Evolutionary conservation across 768 basidiomycete species (phyloP), one percentile per base, ranked within the genome.

Genomic region (Lactifluus subvellereus): DNA sequence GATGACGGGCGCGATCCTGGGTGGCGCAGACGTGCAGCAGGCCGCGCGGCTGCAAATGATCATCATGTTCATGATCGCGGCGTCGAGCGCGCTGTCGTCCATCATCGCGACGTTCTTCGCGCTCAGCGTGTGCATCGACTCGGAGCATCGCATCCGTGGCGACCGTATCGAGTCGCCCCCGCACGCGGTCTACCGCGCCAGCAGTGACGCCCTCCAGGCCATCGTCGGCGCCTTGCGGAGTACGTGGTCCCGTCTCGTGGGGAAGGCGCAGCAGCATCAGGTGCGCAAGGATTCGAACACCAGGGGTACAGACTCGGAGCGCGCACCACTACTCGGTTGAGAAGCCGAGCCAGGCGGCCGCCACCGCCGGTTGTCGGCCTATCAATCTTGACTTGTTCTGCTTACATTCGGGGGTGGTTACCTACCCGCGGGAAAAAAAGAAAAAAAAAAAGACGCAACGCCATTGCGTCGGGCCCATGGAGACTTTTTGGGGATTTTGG

Each of bases 1-100:
- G 90, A 92, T 94, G 89, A 91, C 89, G 0, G 93, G 93, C 67
- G 90, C 93, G 5, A 87, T 95, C 64, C 84, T 94, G 13, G 94
- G 90, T 13, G 93, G 92, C 0, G 83, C 89, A 11, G 86, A 87
- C 35, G 89, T 94, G 47, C 80, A 90, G 20, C 91, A 92, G 73
- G 94, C 93, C 0, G 90, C 90, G 2, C 84, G 85, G 56, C 76
- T 94, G 16, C 94, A 94, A 69, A 94, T 94, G 87, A 85, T 95
- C 61, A 91, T 95, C 75, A 90, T 94, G 85, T 94, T 95, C 74
- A 90, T 94, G 88, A 91, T 94, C 50, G 85, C 86, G 3, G 85
- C 91, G 0, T 82, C 84, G 61, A 88, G 88, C 0, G 83, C 86
- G 0, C 80, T 95, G 30, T 82, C 88, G 13, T 80, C 86, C 3